Conservation (phyloP, 768 basidiomycete species). For the Leccinum variicolor region DNA sequence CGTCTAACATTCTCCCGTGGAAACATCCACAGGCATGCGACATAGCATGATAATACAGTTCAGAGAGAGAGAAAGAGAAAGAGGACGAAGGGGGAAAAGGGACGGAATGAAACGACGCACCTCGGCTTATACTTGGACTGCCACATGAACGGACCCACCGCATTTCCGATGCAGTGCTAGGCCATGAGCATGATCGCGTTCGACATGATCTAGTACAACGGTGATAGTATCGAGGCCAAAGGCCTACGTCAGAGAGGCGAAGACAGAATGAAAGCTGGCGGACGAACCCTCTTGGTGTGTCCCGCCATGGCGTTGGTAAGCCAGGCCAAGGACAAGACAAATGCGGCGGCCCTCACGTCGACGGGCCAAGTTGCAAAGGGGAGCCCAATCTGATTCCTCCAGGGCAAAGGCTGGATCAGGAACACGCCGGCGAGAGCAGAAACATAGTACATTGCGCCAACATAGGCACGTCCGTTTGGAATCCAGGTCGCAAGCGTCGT, state of each 20-base stretch:
- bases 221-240: neutral
- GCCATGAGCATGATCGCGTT: constrained; percentile 75
- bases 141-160: constrained; percentile 79
- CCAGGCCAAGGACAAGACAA: constrained; percentile 63
- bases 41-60: neutral
- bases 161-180: constrained; percentile 65
- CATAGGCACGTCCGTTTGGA: constrained; percentile 57
- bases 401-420: constrained; percentile 62
- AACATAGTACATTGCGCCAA: constrained; percentile 56
- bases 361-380: constrained; percentile 40
- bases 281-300: constrained; percentile 68
- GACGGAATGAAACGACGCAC: constrained; percentile 29
- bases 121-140: constrained; percentile 62
- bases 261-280: neutral
- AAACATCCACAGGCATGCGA: constrained; percentile 37
- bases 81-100: too few relatives aligned
- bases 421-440: constrained; percentile 64
- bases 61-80: neutral
- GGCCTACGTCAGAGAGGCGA: neutral
- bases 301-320: constrained; percentile 61
- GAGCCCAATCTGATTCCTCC: constrained; percentile 62
- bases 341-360: constrained; percentile 51
- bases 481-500: constrained; percentile 55
- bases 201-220: constrained; percentile 19
- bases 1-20: constrained; percentile 60